Evolutionary conservation across 1,284 basidiomycete genomes (phyloP), one percentile per base, ranked within the genome.

Genomic region (Mrakiaceae sp.): DNA sequence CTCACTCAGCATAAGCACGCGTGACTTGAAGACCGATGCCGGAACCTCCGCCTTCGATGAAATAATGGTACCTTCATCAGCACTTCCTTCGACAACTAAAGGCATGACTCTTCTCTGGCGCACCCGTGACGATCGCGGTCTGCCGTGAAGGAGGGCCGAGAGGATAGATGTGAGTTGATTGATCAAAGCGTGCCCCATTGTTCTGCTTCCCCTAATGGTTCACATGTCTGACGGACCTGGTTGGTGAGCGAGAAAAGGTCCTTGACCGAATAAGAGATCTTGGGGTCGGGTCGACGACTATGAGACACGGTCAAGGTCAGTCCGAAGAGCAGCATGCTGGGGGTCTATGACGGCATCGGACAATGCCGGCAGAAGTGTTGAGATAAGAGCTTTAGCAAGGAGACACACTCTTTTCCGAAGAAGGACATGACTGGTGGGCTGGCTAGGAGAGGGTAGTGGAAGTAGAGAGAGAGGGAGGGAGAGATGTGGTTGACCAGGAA

Each of bases 191-290:
- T 10, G 54, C 3, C 5, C 39, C 8, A 5, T 42, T 10, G 39
- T 42, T 1, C 53, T n/a, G 11, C 12, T 57, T 43, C 10, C 55
- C 4, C 5, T 4, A 5, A 8, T 48, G 16, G 43, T 14, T 14
- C 3, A 2, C 40, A 59, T n/a, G 7, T 11, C 7, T 14, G 44
- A 3, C n/a, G 58, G 46, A 60, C 51, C 63, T 64, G 60, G 27
- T 58, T 62, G 53, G 63, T 63, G 43, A 66, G 65, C 5, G 65
- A 66, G 61, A 66, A 66, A 14, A 66, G 65, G 49, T 62, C 62
- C 65, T 66, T 66, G 52, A 66, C 57, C n/a, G 65, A 66, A 58
- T 60, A 66, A 5, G 61, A 63, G 44, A 56, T 47, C 5, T 56
- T 39, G 12, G 61, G 61, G 16, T 46, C 40, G 14, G 48, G 58